These are phyloP conservation scores for Podaxis sp. DNA, from an alignment of 768 basidiomycete genomes.

Conservation along the genomic window DNA sequence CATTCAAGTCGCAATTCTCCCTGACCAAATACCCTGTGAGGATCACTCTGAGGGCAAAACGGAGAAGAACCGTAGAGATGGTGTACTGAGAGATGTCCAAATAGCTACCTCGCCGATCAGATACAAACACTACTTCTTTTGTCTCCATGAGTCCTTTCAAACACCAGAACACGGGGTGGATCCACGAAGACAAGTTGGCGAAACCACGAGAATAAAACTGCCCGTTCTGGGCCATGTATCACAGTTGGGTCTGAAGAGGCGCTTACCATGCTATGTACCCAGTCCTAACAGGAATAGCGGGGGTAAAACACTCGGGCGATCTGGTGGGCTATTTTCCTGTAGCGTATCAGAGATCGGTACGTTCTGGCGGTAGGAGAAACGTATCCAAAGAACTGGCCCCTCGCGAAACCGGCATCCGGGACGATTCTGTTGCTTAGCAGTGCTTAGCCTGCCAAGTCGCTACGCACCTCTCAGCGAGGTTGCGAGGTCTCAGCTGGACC, in stretches of 20 bases:
- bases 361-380: constrained; percentile 12
- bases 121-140: constrained; percentile 52
- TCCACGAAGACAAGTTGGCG: constrained; percentile 44
- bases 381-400: constrained; percentile 7
- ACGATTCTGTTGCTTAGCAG: background rate
- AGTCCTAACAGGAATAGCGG: constrained; percentile 61
- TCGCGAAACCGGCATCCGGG: background rate
- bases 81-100: constrained; percentile 39
- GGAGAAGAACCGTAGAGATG: constrained; percentile 26
- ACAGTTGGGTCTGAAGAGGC: constrained; percentile 34
- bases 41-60: constrained; percentile 53
- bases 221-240: constrained; percentile 39
- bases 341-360: constrained; percentile 34
- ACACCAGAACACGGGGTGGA: constrained; percentile 28
- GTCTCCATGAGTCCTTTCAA: constrained; percentile 49
- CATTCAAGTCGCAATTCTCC: constrained; percentile 42
- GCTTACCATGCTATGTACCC: constrained; percentile 62
- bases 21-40: constrained; percentile 55
- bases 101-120: constrained; percentile 34
- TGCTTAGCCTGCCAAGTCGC: background rate
- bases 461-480: background rate
- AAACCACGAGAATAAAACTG: constrained; percentile 55
- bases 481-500: background rate
- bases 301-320: constrained; percentile 41
- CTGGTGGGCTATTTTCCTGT: constrained; percentile 57